Conservation (phyloP, 2,329 filamentous ascomycete species). For the Arthroderma sp. region DNA sequence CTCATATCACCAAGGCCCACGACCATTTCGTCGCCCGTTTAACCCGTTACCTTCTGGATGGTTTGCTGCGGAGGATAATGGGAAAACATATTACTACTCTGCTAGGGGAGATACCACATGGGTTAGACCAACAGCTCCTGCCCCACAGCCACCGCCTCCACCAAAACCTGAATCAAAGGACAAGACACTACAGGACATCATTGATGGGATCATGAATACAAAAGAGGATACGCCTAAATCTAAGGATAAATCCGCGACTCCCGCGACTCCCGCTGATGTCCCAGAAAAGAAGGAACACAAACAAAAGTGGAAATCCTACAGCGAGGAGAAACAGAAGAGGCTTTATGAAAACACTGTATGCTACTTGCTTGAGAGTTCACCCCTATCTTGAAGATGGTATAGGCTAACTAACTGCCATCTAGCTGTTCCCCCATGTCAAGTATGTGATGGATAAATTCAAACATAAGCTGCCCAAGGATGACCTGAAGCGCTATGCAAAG, state of each 20-base stretch:
- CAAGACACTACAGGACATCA: conserved; percentile 69
- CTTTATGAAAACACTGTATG: conserved; percentile 86
- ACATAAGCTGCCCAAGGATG: conserved; percentile 72
- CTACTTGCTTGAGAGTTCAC: conserved; percentile 13
- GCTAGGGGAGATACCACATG: conserved; percentile 67
- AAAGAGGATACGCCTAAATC: conserved; percentile 44
- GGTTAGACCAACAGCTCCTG: conserved; percentile 61
- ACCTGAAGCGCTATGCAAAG: conserved; percentile 53
- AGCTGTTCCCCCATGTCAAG: conserved; percentile 78
- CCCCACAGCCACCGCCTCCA: conserved; percentile 48
- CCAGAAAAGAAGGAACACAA: conserved; percentile 37
- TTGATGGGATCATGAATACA: conserved; percentile 67
- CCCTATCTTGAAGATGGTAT: not conserved
- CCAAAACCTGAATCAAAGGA: conserved; percentile 59
- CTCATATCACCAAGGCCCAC: conserved; percentile 42
- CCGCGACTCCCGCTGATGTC: conserved; percentile 54
- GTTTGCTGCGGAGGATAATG: conserved; percentile 65
- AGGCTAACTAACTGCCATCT: not conserved
- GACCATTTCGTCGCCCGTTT: conserved; percentile 45
- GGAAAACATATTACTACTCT: conserved; percentile 76
- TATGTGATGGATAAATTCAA: conserved; percentile 78
- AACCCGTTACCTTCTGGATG: conserved; percentile 66
- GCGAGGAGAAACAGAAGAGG: conserved; percentile 78
- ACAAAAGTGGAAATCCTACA: conserved; percentile 41
- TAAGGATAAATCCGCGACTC: conserved; percentile 41